These are phyloP conservation scores for Trametopsis cervina DNA, from an alignment of 768 basidiomycete species.

Conservation along the genomic window DNA sequence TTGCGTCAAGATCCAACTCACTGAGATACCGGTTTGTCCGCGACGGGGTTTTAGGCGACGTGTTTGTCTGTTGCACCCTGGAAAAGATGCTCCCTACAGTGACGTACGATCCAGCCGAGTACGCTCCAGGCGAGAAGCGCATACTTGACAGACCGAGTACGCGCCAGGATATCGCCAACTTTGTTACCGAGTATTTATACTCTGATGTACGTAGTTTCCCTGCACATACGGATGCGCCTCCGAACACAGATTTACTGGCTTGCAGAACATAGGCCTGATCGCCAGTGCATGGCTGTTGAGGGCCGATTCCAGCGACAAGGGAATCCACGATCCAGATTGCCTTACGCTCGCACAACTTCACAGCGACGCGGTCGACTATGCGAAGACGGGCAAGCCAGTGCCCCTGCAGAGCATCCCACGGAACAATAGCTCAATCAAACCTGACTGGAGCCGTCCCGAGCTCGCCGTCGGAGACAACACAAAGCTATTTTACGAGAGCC, in stretches of 20 bases:
- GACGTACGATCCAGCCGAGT: constrained; percentile 34
- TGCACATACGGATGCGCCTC: no score
- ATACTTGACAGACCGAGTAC: constrained; percentile 37
- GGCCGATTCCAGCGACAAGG: constrained; percentile 40
- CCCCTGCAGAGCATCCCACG: constrained; percentile 30
- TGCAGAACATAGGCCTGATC: constrained; percentile 47
- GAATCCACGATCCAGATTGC: constrained; percentile 44
- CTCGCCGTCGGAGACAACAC: constrained; percentile 25
- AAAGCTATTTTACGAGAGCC: constrained; percentile 39
- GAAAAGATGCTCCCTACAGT: constrained; percentile 18
- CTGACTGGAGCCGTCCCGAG: constrained; percentile 64
- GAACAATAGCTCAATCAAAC: constrained; percentile 26
- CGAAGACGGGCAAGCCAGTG: constrained; percentile 38
- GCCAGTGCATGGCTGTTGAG: constrained; percentile 53
- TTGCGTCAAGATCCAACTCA: constrained; percentile 35
- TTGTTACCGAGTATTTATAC: constrained; percentile 59
- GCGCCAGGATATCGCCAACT: constrained; percentile 56
- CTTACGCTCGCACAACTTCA: constrained; percentile 43
- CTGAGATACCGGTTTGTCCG: constrained; percentile 21
- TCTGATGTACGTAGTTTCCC: constrained; percentile 31
- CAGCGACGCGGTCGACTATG: constrained; percentile 56
- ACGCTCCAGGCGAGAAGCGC: constrained; percentile 38
- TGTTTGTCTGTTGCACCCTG: constrained; percentile 7
- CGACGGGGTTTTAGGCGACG: constrained; percentile 8
- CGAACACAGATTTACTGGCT: no score